These are phyloP conservation scores for Saccharomycopsis javanensis DNA, from an alignment of 805 yeast genomes.

Conservation along the genomic window DNA sequence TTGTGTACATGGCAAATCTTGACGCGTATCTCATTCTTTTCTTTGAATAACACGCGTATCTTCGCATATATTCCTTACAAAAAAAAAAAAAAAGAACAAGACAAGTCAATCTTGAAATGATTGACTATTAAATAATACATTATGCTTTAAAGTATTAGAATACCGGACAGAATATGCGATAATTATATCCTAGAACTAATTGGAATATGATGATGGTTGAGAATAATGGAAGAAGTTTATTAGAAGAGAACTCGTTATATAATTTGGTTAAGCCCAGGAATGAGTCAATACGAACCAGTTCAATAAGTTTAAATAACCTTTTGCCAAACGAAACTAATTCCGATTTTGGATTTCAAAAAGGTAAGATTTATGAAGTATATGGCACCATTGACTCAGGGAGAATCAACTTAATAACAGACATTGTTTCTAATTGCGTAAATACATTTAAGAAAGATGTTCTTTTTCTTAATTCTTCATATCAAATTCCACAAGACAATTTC, in stretches of 20 bases:
- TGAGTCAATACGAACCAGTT: background rate
- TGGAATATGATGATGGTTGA: background rate
- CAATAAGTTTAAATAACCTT: background rate
- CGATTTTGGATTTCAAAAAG: slow-evolving; percentile 9
- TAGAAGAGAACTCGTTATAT: background rate
- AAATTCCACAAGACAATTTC: slow-evolving; percentile 2
- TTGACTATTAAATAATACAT: too few species aligned
- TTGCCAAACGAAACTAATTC: background rate
- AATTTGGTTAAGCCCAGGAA: background rate
- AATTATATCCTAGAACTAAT: too few species aligned
- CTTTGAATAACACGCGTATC: too few species aligned
- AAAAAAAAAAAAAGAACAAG: too few species aligned
- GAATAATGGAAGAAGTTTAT: background rate
- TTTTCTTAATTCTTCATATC: slow-evolving; percentile 13
- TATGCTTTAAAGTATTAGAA: too few species aligned
- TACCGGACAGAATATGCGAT: too few species aligned
- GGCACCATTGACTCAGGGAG: slow-evolving; percentile 10
- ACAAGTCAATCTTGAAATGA: too few species aligned
- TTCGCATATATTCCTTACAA: background rate
- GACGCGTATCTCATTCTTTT: too few species aligned
- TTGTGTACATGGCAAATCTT: too few species aligned
- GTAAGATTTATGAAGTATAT: slow-evolving; percentile 16
- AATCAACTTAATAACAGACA: background rate
- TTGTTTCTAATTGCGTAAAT: background rate
- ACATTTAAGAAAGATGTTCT: slow-evolving; percentile 1